A percentile compares a stretch with the other conserved stretches of the same genome.
Conservation (phyloP, 495 filamentous ascomycete species). For the Amniculicola lignicola region DNA sequence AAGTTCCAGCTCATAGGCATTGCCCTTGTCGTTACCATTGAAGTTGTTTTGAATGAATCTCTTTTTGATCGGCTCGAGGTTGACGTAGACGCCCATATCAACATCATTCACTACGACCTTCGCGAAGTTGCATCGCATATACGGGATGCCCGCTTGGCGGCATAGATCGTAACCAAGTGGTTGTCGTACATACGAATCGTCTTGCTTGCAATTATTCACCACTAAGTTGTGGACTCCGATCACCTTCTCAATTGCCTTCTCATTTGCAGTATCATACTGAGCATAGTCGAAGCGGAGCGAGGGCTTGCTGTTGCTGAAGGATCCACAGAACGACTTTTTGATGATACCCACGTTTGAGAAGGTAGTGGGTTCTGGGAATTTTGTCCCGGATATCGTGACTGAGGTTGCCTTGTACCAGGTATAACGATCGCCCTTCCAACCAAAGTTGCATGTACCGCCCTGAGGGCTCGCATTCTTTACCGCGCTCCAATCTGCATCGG, state of each 20-base stretch:
- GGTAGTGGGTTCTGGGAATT: neutral
- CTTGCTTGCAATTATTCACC: constrained; percentile 14
- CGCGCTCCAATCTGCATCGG: constrained; percentile 1
- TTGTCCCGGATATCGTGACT: constrained; percentile 15
- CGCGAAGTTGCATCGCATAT: constrained; percentile 13
- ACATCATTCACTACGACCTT: constrained; percentile 13
- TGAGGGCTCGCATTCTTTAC: constrained; percentile 8
- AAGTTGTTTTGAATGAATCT: constrained; percentile 5
- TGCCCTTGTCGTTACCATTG: constrained; percentile 16
- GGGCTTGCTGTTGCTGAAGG: constrained; percentile 15
- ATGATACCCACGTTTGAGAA: constrained; percentile 15
- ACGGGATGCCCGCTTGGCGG: constrained; percentile 11
- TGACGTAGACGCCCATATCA: constrained; percentile 14
- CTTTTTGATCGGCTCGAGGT: constrained; percentile 19
- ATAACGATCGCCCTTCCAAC: constrained; percentile 3
- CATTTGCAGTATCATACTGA: neutral
- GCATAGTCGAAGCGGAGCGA: constrained; percentile 9
- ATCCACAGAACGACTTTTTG: constrained; percentile 17
- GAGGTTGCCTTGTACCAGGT: constrained; percentile 15
- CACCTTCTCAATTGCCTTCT: constrained; percentile 4
- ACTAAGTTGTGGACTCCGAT: constrained; percentile 7
- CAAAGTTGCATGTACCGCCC: constrained; percentile 9
- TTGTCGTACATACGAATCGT: constrained; percentile 7
- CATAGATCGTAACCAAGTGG: constrained; percentile 15
- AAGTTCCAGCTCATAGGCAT: constrained; percentile 14